phyloP scores from a whole-genome alignment of 2,329 filamentous ascomycete genomes.

The Sporothrix mexicana region DNA sequence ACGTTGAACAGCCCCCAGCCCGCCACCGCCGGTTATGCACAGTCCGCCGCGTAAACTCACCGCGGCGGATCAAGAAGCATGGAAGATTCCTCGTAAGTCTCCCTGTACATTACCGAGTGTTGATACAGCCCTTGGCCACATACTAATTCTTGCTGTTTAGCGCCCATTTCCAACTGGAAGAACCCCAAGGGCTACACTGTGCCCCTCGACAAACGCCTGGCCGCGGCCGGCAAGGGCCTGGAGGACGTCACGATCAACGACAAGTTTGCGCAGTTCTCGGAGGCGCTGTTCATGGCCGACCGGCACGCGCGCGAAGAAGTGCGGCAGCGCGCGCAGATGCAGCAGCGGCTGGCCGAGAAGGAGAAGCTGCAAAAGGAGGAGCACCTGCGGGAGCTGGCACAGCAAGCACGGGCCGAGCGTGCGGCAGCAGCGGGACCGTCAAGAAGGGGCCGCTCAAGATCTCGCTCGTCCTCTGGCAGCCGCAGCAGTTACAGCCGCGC shows the following conservation, averaged over 20 bases:
- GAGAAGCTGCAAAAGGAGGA: constrained; percentile 96
- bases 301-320: constrained; percentile 95
- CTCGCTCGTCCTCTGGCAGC: constrained; percentile 33
- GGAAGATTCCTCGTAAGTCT: constrained; percentile 71
- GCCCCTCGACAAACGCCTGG: constrained; percentile 90
- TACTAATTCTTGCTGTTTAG: constrained; percentile 44
- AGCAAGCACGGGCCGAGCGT: constrained; percentile 88
- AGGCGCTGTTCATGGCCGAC: constrained; percentile 92
- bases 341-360: constrained; percentile 94
- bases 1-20: constrained; percentile 66
- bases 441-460: constrained; percentile 32
- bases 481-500: constrained; percentile 41
- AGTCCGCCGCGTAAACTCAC: constrained; percentile 94
- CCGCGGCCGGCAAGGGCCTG: constrained; percentile 87
- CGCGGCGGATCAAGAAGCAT: constrained; percentile 94
- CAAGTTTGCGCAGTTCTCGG: constrained; percentile 95
- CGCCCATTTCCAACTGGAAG: constrained; percentile 95
- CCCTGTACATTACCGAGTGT: background rate
- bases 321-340: constrained; percentile 89
- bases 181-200: constrained; percentile 98
- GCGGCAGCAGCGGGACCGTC: constrained; percentile 49
- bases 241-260: constrained; percentile 97
- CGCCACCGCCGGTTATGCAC: constrained; percentile 92
- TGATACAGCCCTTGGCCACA: background rate
- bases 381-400: constrained; percentile 81